Evolutionary conservation across 2,329 filamentous ascomycete species (phyloP), one percentile per base, ranked within the genome.

Genomic region (Neofusicoccum umdonicola): DNA sequence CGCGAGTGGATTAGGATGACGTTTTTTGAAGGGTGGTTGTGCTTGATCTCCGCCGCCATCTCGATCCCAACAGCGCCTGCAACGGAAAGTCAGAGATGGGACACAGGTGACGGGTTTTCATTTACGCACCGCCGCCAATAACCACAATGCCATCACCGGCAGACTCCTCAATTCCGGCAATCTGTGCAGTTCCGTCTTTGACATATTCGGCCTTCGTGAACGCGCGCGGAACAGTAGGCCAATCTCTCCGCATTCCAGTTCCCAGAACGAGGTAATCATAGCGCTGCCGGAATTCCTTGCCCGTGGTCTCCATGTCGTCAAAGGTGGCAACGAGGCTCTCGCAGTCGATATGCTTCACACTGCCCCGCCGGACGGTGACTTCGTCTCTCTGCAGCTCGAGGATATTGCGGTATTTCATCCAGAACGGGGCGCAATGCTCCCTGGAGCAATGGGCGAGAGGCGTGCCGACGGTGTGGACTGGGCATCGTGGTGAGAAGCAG

Each of bases 1-100:
- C 89, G 83, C 4, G 90, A 93, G 74, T 94, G 91, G 3, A 91
- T 85, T 1, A 94, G 83, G 0, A 87, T 90, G n/a, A 94, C 88
- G 47, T 84, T 84, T 62, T 87, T 79, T 8, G 84, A 71, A 0
- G 91, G 90, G 67, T 88, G 83, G 34, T 87, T 79, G 51, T 85
- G 75, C 76, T 93, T 93, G 61, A 93, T 80, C 78, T 94, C 91
- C 1, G 89, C 87, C 0, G 91, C 90, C 83, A 94, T 92, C 74
- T 94, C 91, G 63, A 93, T 88, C 9, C 91, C 91, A 1, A 93
- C 90, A 5, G 91, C 91, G 57, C 90, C 84, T 85, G 9, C 12
- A 13, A 22, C 35, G 31, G 37, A n/a, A 6, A 5, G 12, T 12
- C 7, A 39, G 12, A 12, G 35, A 8, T 39, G 35, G 0, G 0